These are phyloP conservation scores for Geopyxis carbonaria DNA, from an alignment of 495 filamentous ascomycete genomes.

Conservation along the genomic window DNA sequence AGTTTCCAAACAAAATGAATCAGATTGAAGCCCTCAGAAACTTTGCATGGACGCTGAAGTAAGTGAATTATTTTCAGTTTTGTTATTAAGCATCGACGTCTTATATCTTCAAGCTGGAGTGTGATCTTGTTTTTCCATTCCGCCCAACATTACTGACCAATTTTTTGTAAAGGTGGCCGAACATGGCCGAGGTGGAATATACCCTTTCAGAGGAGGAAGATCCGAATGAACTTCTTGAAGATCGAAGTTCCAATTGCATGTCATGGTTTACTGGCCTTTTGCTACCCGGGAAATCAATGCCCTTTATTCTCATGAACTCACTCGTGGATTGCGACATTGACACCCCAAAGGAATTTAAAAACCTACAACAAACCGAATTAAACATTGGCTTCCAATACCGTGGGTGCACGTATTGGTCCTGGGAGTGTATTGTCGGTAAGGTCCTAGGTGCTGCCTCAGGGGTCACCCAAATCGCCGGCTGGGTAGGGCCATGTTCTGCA, in stretches of 20 bases:
- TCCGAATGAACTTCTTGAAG: constrained; percentile 36
- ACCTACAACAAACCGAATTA: constrained; percentile 43
- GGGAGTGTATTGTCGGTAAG: constrained; percentile 51
- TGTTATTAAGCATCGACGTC: not conserved
- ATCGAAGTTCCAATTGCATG: constrained; percentile 47
- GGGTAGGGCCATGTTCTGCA: constrained; percentile 51
- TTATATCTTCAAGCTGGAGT: too few species aligned
- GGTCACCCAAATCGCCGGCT: constrained; percentile 48
- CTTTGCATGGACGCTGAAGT: constrained; percentile 50
- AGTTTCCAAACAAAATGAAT: constrained; percentile 41
- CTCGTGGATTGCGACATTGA: constrained; percentile 54
- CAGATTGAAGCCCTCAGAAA: constrained; percentile 47
- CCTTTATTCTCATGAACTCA: constrained; percentile 55
- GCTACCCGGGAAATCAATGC: constrained; percentile 49
- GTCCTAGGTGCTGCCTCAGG: constrained; percentile 57
- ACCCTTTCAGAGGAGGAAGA: constrained; percentile 39
- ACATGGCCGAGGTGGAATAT: constrained; percentile 43
- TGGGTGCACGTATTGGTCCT: constrained; percentile 53
- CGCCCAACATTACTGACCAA: not conserved
- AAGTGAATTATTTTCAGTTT: constrained; percentile 14
- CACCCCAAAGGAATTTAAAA: constrained; percentile 40
- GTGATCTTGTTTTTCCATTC: not conserved
- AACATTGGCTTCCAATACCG: constrained; percentile 56
- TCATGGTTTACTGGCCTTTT: constrained; percentile 56
- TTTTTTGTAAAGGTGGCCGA: constrained; percentile 37